phyloP scores from a whole-genome alignment of 345 rosid genomes.

The Trapa incisa region DNA sequence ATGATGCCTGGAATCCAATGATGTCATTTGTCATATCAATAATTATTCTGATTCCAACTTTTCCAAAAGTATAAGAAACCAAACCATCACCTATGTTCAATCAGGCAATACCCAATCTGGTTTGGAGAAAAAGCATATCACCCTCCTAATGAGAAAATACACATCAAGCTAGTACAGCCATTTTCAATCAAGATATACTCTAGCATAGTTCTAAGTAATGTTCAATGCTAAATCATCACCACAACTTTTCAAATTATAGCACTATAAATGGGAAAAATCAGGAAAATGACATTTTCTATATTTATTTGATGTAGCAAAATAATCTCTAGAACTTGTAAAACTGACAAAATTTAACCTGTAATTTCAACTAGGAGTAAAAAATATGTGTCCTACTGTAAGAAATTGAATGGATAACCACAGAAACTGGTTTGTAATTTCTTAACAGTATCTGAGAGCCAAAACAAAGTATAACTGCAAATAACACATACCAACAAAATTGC shows the following conservation, averaged over 20 bases:
- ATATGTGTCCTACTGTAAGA: not conserved
- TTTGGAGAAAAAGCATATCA: not conserved
- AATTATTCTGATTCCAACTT: too few species aligned
- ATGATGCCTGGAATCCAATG: not conserved
- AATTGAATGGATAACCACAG: not conserved
- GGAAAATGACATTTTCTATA: not conserved
- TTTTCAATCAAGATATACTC: too few species aligned
- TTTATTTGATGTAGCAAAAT: not conserved
- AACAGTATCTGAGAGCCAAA: not conserved
- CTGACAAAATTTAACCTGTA: not conserved
- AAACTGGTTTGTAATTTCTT: not conserved
- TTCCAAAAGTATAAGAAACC: too few species aligned
- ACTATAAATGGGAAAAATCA: not conserved
- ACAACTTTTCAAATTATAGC: too few species aligned
- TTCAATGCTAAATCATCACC: too few species aligned
- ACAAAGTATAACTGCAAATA: not conserved
- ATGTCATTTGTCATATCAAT: not conserved
- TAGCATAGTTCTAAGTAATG: too few species aligned
- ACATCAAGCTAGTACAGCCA: not conserved
- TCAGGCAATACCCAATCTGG: too few species aligned
- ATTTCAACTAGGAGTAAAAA: not conserved
- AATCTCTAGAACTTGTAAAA: not conserved
- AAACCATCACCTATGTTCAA: too few species aligned
- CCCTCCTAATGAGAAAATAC: not conserved
- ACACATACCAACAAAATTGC: constrained; percentile 74